These are phyloP conservation scores for Massariosphaeria phaeospora DNA, from an alignment of 495 filamentous ascomycete genomes.

Conservation along the genomic window DNA sequence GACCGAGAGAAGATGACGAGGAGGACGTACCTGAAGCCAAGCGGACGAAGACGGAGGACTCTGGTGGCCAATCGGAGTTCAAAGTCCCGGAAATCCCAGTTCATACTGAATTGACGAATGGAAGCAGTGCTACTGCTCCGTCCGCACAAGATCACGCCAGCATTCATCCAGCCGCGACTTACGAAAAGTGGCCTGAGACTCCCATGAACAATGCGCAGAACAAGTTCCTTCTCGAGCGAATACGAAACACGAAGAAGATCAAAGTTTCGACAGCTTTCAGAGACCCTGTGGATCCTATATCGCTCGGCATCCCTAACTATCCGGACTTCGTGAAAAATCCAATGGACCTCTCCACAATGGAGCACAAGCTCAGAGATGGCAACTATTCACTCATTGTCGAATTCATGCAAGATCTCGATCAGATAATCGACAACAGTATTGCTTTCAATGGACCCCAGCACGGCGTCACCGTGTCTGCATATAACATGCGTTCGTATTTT, in stretches of 20 bases:
- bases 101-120: conserved; percentile 15
- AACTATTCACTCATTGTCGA: conserved; percentile 60
- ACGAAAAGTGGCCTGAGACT: conserved; percentile 25
- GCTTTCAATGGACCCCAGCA: conserved; percentile 80
- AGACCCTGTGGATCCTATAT: conserved; percentile 66
- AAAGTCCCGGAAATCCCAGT: conserved; percentile 33
- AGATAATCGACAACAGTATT: conserved; percentile 69
- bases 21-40: conserved; percentile 27
- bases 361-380: conserved; percentile 65
- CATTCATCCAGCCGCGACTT: conserved; percentile 16
- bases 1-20: conserved; percentile 24
- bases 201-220: conserved; percentile 55
- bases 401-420: conserved; percentile 64
- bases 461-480: conserved; percentile 58
- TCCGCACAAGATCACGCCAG: conserved; percentile 10
- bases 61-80: conserved; percentile 20
- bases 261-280: conserved; percentile 67
- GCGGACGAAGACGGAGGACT: conserved; percentile 32
- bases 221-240: conserved; percentile 49
- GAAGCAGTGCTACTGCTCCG: neutral
- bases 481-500: conserved; percentile 57
- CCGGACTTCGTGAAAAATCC: conserved; percentile 64
- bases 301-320: conserved; percentile 68
- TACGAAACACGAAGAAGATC: conserved; percentile 75
- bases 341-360: conserved; percentile 79